These are phyloP conservation scores for Serendipita sp. DNA, from an alignment of 768 basidiomycete genomes.

Conservation along the genomic window DNA sequence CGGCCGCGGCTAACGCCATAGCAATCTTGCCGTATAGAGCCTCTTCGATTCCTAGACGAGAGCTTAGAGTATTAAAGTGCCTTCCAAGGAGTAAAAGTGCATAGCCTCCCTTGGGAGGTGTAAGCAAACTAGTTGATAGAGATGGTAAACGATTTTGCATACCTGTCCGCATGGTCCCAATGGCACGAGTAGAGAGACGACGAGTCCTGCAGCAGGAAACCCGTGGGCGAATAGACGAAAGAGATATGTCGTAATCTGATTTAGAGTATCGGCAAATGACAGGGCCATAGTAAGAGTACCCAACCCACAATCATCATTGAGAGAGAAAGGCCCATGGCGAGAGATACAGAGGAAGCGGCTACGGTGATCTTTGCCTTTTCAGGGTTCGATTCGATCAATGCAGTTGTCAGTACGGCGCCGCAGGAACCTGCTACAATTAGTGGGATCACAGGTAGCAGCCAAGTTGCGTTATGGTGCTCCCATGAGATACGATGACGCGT, in stretches of 20 bases:
- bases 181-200: constrained; percentile 25
- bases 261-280: constrained; percentile 24
- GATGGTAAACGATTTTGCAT: background rate
- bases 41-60: background rate
- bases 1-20: constrained; percentile 24
- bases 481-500: constrained; percentile 25
- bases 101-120: constrained; percentile 27
- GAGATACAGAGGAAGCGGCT: constrained; percentile 28
- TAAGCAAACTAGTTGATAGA: background rate
- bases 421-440: constrained; percentile 54
- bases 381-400: constrained; percentile 31
- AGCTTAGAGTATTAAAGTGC: constrained; percentile 22
- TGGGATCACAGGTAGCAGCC: constrained; percentile 14
- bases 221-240: too few relatives aligned
- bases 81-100: constrained; percentile 41
- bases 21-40: constrained; percentile 26
- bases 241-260: constrained; percentile 30
- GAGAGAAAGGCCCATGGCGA: constrained; percentile 38
- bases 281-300: constrained; percentile 34
- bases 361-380: constrained; percentile 39
- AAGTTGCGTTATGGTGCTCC: too few relatives aligned
- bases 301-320: constrained; percentile 42
- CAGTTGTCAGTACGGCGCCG: constrained; percentile 40
- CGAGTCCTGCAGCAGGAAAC: too few relatives aligned
- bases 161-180: constrained; percentile 53